phyloP scores from a whole-genome alignment of 2,329 filamentous ascomycete genomes.

The Didymella segeticola region DNA sequence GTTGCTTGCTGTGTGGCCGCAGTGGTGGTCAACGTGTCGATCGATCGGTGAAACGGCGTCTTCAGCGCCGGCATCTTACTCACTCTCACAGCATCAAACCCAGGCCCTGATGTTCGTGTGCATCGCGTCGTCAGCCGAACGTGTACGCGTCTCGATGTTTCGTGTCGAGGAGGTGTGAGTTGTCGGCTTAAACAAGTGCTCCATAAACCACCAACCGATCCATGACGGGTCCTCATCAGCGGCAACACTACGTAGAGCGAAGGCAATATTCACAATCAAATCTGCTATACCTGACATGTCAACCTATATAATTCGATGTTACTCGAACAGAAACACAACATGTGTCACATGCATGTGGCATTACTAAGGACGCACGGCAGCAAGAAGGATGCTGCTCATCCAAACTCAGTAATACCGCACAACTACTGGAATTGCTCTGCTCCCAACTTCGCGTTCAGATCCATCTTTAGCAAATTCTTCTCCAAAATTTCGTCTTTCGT shows the following conservation, averaged over 20 bases:
- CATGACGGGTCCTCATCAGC: too few species aligned
- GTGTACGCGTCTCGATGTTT: neutral
- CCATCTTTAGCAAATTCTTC: conserved; percentile 22
- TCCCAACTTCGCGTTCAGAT: conserved; percentile 25
- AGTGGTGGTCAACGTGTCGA: neutral
- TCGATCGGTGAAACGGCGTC: conserved; percentile 4
- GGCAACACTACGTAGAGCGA: too few species aligned
- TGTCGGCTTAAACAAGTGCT: neutral
- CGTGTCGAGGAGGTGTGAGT: neutral
- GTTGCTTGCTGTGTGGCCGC: neutral
- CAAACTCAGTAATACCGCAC: neutral
- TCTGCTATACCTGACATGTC: too few species aligned
- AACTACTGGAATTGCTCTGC: conserved; percentile 17
- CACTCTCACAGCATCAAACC: neutral
- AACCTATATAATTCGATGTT: too few species aligned
- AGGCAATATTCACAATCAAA: too few species aligned
- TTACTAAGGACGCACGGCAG: neutral
- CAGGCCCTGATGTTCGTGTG: neutral
- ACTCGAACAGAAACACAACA: neutral
- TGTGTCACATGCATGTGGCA: neutral
- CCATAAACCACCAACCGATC: too few species aligned
- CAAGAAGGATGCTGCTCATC: neutral
- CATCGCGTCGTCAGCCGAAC: neutral
- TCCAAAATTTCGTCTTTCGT: conserved; percentile 25
- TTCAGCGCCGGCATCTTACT: neutral